Conservation (phyloP, 192 early-diverging fungal genomes). For the Entomortierella beljakovae region DNA sequence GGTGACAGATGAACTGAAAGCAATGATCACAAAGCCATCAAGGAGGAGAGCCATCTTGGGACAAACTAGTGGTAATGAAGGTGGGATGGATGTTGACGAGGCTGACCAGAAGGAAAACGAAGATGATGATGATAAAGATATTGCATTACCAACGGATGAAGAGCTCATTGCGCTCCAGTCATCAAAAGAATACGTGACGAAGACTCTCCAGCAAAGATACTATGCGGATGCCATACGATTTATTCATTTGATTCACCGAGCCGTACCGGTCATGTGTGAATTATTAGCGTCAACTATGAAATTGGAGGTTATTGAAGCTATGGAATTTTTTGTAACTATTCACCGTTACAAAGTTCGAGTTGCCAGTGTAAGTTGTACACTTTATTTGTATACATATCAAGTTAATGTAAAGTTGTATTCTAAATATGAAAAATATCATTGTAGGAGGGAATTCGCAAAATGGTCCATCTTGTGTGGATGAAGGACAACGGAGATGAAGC, state of each 20-base stretch:
- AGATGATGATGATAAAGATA: slow-evolving; percentile 38
- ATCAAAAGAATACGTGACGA: slow-evolving; percentile 34
- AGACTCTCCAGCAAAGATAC: slow-evolving; percentile 72
- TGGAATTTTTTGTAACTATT: slow-evolving; percentile 93
- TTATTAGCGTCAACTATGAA: slow-evolving; percentile 92
- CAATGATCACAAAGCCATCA: slow-evolving; percentile 52
- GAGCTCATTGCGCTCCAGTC: slow-evolving; percentile 31
- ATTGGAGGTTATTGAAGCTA: slow-evolving; percentile 93
- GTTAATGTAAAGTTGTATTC: neutral
- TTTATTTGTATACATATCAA: neutral
- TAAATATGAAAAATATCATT: neutral
- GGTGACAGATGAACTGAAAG: slow-evolving; percentile 76
- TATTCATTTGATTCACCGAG: slow-evolving; percentile 81
- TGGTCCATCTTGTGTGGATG: slow-evolving; percentile 97
- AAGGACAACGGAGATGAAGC: slow-evolving; percentile 77
- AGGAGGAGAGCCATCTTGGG: slow-evolving; percentile 23
- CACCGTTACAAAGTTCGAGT: slow-evolving; percentile 88
- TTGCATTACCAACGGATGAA: slow-evolving; percentile 45
- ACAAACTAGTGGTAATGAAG: slow-evolving; percentile 34
- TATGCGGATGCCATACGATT: slow-evolving; percentile 92
- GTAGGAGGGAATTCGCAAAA: slow-evolving; percentile 88
- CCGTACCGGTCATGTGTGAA: slow-evolving; percentile 81
- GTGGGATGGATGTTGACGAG: slow-evolving; percentile 41
- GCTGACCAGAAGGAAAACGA: slow-evolving; percentile 34
- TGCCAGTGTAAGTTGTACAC: slow-evolving; percentile 66